These are phyloP conservation scores for Filobasidium uniguttulatum DNA, from an alignment of 1,284 basidiomycete species.

Conservation along the genomic window DNA sequence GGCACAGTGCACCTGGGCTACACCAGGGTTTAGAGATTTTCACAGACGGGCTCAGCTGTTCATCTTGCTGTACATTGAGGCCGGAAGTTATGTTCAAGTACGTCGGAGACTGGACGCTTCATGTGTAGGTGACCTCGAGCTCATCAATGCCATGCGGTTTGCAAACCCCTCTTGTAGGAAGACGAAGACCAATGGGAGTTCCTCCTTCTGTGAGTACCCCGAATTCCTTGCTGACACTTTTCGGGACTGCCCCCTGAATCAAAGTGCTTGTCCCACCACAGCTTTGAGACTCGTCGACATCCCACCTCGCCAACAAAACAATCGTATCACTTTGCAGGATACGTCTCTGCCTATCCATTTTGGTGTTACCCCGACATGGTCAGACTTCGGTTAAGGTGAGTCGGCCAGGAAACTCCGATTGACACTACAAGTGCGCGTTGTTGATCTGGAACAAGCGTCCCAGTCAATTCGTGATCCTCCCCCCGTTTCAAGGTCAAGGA, in stretches of 20 bases:
- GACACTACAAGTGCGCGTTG: background rate
- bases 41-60: constrained; percentile 92
- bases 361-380: constrained; percentile 82
- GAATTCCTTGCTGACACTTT: background rate
- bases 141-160: background rate
- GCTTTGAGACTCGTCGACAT: constrained; percentile 69
- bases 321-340: constrained; percentile 82
- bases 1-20: constrained; percentile 61
- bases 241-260: background rate
- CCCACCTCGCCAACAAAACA: constrained; percentile 23
- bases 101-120: constrained; percentile 2
- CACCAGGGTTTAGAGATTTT: constrained; percentile 80
- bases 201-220: constrained; percentile 51
- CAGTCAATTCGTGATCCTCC: constrained; percentile 85
- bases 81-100: constrained; percentile 70
- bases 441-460: background rate
- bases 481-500: constrained; percentile 76
- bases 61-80: constrained; percentile 88
- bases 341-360: constrained; percentile 82
- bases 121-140: too few species aligned
- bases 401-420: background rate
- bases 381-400: constrained; percentile 66
- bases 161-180: constrained; percentile 37
- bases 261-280: constrained; percentile 27
- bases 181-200: constrained; percentile 84